Base-by-base conservation (phyloP, 345 rosid genomes). In the Eutrema japonicum region DNA sequence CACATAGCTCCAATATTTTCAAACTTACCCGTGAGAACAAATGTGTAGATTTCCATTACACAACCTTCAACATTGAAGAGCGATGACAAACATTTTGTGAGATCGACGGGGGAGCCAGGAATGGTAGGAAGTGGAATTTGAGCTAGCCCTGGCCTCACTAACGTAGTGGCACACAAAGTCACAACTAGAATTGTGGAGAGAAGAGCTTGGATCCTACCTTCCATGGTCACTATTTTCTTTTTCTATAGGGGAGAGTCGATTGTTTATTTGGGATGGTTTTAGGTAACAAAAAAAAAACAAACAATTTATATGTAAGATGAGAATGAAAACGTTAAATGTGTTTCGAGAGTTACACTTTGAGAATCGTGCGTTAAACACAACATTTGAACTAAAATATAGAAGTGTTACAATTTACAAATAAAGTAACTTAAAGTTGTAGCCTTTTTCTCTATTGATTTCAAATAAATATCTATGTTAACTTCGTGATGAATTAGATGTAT, bases 41-140 rank as follows among this genome's bases (percentile, higher is more conserved):
- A 32, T 7, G 33, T 54, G 40, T 13, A 32, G 40, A 54, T 54
- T 36, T 54, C 60, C 8, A 33, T 54, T 54, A 32, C 60, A 8
- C 60, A 54, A 32, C 40, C 60, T 54, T 54, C 11, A 54, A n/a
- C 60, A n/a, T 9, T 13, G 3, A 54, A 32, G 60, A 54, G 40
- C 14, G 60, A 54, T 54, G 60, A 54, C 60, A 40, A 54, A 54
- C 60, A 54, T 8, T 68, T 68, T 18, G 54, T 22, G 26, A 55
- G 55, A 56, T 68, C 55, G 2, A 69, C 2, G 26, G n/a, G 45
- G 27, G 14, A 56, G 40, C 46, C 26, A 55, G 36, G 64, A 30
- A 14, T 16, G 9, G 48, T 7, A 2, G 36, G 6, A 14, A 18
- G 40, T 4, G 36, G 6, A 14, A 18, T 29, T 2, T 56, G 36